These are phyloP conservation scores for Oxytropis ochrocephala DNA, from an alignment of 306 rosid species.

Conservation along the genomic window DNA sequence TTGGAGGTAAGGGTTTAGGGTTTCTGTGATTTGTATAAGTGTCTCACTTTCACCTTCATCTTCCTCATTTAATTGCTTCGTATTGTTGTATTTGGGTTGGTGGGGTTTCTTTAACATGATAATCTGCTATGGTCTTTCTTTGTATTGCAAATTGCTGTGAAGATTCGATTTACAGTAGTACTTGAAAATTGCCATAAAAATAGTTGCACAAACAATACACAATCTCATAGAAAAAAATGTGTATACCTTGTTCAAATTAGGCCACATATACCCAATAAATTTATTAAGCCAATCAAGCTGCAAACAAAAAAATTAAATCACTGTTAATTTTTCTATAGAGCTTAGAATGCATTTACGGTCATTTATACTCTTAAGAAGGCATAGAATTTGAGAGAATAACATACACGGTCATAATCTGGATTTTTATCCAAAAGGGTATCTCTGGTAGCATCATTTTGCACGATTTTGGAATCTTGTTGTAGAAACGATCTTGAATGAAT, in stretches of 20 bases:
- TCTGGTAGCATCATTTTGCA: constrained; percentile 63
- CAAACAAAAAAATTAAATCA: constrained; percentile 17
- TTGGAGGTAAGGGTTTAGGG: no score
- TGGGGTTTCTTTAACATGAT: no score
- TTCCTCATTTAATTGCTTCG: no score
- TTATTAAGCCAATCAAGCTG: constrained; percentile 88
- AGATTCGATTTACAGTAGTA: constrained; percentile 1
- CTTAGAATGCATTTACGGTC: background rate
- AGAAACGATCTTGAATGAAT: constrained; percentile 12
- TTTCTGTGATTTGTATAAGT: no score
- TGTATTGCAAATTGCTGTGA: constrained; percentile 81
- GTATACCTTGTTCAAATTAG: constrained; percentile 78
- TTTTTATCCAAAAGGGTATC: constrained; percentile 77
- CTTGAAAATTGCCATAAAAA: background rate
- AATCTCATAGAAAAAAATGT: background rate
- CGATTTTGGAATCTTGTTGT: constrained; percentile 33
- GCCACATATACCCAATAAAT: constrained; percentile 73
- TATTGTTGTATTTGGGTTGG: no score
- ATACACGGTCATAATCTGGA: constrained; percentile 83
- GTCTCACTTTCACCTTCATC: no score
- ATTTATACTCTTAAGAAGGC: background rate
- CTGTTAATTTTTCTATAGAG: background rate
- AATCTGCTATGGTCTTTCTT: constrained; percentile 52
- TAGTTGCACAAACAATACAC: background rate
- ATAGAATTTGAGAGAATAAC: constrained; percentile 18